Conservation (phyloP, 129 eudicot genomes). For the Apium graveolens region DNA sequence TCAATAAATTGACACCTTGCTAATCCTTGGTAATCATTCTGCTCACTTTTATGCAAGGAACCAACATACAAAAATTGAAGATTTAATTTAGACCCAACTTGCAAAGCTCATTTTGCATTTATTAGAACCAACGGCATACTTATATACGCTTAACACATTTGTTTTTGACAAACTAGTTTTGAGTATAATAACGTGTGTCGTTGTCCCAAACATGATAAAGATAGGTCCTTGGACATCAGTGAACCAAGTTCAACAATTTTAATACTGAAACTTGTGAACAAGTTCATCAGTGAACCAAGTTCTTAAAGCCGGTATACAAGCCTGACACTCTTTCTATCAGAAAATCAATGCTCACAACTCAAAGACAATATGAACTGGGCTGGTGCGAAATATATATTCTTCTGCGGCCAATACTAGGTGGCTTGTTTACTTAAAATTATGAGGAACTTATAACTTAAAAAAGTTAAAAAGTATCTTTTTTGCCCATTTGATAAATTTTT, state of each 20-base stretch:
- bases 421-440: background rate
- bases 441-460: background rate
- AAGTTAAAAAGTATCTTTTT: background rate
- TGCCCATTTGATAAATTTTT: background rate
- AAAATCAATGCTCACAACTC: background rate
- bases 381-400: background rate
- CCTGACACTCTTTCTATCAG: background rate
- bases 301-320: background rate
- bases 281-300: background rate
- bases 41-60: background rate
- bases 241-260: background rate
- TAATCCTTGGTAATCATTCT: background rate
- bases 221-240: background rate
- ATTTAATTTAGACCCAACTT: background rate
- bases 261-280: background rate
- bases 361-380: background rate
- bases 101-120: background rate
- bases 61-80: background rate
- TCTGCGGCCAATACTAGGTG: background rate
- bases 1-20: background rate
- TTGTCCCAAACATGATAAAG: background rate
- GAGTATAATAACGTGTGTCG: background rate
- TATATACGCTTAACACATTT: background rate
- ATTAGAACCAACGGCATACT: background rate
- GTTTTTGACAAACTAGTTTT: background rate